Evolutionary conservation across 1,284 basidiomycete species (phyloP), one percentile per base, ranked within the genome.

Genomic region (Naganishia liquefaciens): DNA sequence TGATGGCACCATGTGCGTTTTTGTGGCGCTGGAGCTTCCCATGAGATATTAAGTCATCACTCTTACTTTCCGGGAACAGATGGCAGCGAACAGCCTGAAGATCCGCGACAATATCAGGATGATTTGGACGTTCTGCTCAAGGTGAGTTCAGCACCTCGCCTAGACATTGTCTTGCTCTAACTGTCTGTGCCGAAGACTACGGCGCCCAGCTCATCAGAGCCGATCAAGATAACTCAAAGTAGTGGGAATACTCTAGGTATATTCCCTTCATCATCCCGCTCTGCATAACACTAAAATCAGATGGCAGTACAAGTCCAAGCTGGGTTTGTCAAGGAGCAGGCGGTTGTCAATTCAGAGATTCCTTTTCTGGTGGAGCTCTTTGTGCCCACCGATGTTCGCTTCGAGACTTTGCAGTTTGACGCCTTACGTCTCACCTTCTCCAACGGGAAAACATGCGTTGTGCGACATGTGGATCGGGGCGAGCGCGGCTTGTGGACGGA

Each of bases 1-100:
- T 91, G 85, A 79, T 93, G 62, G 85, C 84, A 13, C 84, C 88
- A 71, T 86, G 90, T 89, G 62, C 67, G 82, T 65, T 68, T 85
- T 15, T 82, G 11, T 39, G 21, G 43, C 19, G 43, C 30, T 9
- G 30, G 11, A 37, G 3, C 33, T 42, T n/a, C n/a, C n/a, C n/a
- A n/a, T n/a, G n/a, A n/a, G n/a, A n/a, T n/a, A n/a, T n/a, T n/a
- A n/a, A n/a, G n/a, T n/a, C n/a, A n/a, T n/a, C n/a, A n/a, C 25
- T 13, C 52, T 51, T 46, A 37, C 19, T 13, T 4, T 6, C 21
- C 9, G 30, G 33, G 44, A 69, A 57, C 27, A 65, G 66, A 51
- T 44, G 69, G 63, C n/a, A 65, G 63, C 44, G 37, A 50, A 42
- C 47, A 23, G 10, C 55, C 51, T 3, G 74, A 76, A 52, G 74